Base-by-base conservation (phyloP, 2,329 filamentous ascomycete genomes). In the Dothiorella sarmentorum region DNA sequence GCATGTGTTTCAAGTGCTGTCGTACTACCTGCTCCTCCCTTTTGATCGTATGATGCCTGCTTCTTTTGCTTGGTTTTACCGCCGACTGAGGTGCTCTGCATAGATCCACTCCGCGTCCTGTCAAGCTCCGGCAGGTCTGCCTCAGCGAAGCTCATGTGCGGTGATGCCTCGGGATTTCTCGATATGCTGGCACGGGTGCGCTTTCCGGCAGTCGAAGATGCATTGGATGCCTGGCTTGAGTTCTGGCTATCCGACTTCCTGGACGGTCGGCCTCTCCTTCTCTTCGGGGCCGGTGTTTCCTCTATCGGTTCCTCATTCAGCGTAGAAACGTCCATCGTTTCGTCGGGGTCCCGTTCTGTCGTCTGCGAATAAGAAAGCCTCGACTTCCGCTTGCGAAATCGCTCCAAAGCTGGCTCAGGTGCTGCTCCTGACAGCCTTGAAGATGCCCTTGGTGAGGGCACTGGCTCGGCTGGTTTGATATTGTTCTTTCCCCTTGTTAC, bases 141-240 rank as follows among this genome's bases (percentile, higher is more conserved):
- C 35, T 27, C 13, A 7, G 7, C 9, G 6, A 18, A 26, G 47
- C 47, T 27, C 24, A n/a, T 15, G 7, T 17, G 20, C 3, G 47
- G n/a, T 10, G 24, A 40, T 17, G 33, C 26, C 7, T 17, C 15
- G 7, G 2, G 3, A 22, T 22, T 24, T 24, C 31, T 62, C 9
- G 13, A 44, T 15, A 10, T 53, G 45, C 24, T 56, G 57, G 13
- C 61, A 51, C 7, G 35, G 15, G 9, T 13, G 40, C 29, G 13
- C 56, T 40, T 53, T 58, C 47, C 6, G 63, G 58, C n/a, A 37
- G 13, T 18, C 7, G 47, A 40, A 4, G 13, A 55, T 56, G 31
- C 35, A 43, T 59, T 60, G 64, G 6, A 53, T 40, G 49, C 7
- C 17, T 53, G 49, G 35, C 35, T 53, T 17, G 65, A 60, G 52